phyloP scores from a whole-genome alignment of 139 green algal species.

The Desmodesmus armatus region DNA sequence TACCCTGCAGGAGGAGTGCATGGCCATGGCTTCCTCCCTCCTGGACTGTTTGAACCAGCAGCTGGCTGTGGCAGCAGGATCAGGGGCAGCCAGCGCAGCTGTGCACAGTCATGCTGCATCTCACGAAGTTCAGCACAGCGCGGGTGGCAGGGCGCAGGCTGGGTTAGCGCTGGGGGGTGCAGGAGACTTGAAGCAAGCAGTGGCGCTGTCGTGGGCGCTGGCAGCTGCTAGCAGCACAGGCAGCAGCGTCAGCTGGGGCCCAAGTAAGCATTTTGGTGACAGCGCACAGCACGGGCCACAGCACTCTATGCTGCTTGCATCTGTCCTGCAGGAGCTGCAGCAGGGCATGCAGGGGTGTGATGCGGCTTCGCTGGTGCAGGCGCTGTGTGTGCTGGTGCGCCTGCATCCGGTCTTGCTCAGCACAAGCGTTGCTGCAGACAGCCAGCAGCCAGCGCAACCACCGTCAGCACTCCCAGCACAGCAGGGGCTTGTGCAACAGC shows the following conservation, averaged over 20 bases:
- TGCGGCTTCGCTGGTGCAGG: background rate
- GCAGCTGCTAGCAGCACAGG: conserved; percentile 7
- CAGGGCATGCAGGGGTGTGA: background rate
- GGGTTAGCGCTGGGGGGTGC: background rate
- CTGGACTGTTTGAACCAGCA: background rate
- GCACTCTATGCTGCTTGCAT: background rate
- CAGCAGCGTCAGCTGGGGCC: background rate
- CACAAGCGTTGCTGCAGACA: too few relatives aligned
- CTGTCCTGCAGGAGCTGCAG: background rate
- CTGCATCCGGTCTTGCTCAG: too few relatives aligned
- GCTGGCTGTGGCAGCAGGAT: conserved; percentile 9
- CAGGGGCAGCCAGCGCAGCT: background rate
- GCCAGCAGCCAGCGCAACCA: too few relatives aligned
- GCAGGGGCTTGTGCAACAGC: background rate
- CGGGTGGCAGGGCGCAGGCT: background rate
- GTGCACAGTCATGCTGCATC: background rate
- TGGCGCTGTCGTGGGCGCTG: conserved; percentile 32
- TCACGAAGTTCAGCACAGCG: background rate
- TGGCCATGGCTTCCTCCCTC: background rate
- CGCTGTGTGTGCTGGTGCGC: background rate
- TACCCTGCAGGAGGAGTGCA: background rate
- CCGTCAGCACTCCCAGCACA: background rate
- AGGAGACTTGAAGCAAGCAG: background rate
- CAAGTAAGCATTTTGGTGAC: background rate
- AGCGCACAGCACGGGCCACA: background rate